A percentile compares a stretch with the other conserved stretches of the same genome.
Evolutionary conservation across 139 green algal genomes (phyloP).

Genomic region (Tetraselmis striata): DNA sequence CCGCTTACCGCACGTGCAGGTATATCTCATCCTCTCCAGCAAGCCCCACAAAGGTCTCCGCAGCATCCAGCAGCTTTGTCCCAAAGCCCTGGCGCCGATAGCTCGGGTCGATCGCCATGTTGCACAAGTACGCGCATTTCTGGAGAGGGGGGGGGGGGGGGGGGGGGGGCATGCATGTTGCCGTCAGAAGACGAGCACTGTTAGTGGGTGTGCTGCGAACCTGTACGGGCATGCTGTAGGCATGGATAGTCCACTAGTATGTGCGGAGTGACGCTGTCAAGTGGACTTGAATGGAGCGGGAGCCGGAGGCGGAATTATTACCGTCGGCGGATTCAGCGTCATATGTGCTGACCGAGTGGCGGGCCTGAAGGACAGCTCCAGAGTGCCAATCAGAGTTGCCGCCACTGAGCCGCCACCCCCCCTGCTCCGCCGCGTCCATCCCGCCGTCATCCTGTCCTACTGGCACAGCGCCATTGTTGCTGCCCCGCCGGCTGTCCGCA

Average conservation of each 20-base stretch:
- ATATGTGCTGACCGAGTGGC: conserved; percentile 37
- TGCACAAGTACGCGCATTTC: conserved; percentile 63
- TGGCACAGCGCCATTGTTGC: not conserved
- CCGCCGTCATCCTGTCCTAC: not conserved
- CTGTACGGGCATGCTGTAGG: not conserved
- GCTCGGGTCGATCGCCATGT: conserved; percentile 49
- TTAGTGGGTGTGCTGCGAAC: not conserved
- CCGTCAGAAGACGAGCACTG: no score
- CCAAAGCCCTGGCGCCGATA: conserved; percentile 40
- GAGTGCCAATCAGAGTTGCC: conserved; percentile 29
- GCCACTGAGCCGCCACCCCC: not conserved
- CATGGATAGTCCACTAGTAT: not conserved
- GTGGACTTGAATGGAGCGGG: not conserved
- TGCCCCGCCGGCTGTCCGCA: not conserved
- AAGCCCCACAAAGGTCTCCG: conserved; percentile 32
- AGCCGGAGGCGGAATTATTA: not conserved
- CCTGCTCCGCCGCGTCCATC: not conserved
- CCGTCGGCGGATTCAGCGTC: conserved; percentile 40
- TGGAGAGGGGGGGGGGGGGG: conserved; percentile 5
- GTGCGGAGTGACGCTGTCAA: not conserved
- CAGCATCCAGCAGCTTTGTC: conserved; percentile 35
- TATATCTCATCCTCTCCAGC: conserved; percentile 36
- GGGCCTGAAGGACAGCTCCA: conserved; percentile 42
- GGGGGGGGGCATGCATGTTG: not conserved
- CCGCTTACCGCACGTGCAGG: conserved; percentile 44